phyloP scores from a whole-genome alignment of 352 stramenopile genomes.

The Globisporangium carolinianum region DNA sequence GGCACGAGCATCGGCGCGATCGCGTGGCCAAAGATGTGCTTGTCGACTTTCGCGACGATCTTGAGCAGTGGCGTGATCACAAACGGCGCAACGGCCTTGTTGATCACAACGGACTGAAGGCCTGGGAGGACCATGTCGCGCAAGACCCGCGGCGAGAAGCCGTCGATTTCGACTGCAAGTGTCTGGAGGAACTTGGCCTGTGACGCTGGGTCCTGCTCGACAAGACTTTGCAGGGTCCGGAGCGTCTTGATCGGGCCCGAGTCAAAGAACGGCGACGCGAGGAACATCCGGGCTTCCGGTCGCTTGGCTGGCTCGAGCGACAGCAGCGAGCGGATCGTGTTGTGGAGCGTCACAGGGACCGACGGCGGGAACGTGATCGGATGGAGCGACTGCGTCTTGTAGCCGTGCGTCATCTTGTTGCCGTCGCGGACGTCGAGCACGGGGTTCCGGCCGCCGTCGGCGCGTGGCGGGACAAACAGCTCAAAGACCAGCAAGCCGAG shows the following conservation, averaged over 20 bases:
- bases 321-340: constrained; percentile 77
- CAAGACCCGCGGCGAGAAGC: constrained; percentile 68
- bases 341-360: constrained; percentile 75
- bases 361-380: constrained; percentile 74
- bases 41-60: constrained; percentile 84
- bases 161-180: constrained; percentile 64
- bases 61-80: constrained; percentile 86
- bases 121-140: constrained; percentile 82
- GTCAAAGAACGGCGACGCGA: constrained; percentile 84
- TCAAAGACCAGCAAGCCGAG: constrained; percentile 82
- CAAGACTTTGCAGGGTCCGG: constrained; percentile 67
- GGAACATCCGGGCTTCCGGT: constrained; percentile 59
- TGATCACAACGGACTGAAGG: constrained; percentile 76
- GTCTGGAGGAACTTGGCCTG: constrained; percentile 79
- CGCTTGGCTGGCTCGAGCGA: constrained; percentile 55
- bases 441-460: constrained; percentile 72
- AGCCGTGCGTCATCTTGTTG: constrained; percentile 86
- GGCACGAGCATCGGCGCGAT: constrained; percentile 81
- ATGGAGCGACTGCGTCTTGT: constrained; percentile 87
- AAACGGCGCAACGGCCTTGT: constrained; percentile 82
- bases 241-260: constrained; percentile 82
- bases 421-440: constrained; percentile 79
- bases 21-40: constrained; percentile 68
- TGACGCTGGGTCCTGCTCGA: constrained; percentile 74
- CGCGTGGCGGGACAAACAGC: constrained; percentile 71